Evolutionary conservation across 495 filamentous ascomycete genomes (phyloP).

Genomic region (Cudoniella acicularis): DNA sequence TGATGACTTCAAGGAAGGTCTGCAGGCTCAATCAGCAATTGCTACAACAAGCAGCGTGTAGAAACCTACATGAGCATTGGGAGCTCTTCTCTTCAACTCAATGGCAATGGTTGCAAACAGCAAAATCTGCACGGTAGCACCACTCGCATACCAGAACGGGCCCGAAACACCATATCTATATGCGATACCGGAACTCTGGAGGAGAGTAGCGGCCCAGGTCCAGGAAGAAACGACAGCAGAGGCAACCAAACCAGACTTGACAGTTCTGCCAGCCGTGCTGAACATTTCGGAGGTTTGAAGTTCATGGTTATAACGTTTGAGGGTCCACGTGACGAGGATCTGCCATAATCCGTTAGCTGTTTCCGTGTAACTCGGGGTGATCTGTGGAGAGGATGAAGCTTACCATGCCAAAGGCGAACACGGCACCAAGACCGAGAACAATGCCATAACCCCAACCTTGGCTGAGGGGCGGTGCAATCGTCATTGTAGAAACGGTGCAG

Average conservation of each 20-base stretch:
- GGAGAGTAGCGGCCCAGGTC: slow-evolving; percentile 86
- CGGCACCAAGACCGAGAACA: slow-evolving; percentile 69
- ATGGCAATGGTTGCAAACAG: slow-evolving; percentile 93
- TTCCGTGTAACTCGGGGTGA: no score
- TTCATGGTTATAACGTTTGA: slow-evolving; percentile 88
- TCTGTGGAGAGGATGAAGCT: slow-evolving; percentile 18
- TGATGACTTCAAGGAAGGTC: slow-evolving; percentile 78
- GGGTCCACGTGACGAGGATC: slow-evolving; percentile 69
- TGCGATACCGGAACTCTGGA: slow-evolving; percentile 84
- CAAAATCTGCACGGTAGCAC: slow-evolving; percentile 71
- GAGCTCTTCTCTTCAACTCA: slow-evolving; percentile 82
- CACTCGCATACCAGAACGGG: slow-evolving; percentile 81
- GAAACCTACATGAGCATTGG: slow-evolving; percentile 62
- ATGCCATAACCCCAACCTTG: slow-evolving; percentile 81
- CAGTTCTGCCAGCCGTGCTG: slow-evolving; percentile 87
- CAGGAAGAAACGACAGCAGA: slow-evolving; percentile 93
- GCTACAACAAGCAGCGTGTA: not conserved
- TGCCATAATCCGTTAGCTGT: slow-evolving; percentile 24
- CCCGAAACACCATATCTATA: slow-evolving; percentile 92
- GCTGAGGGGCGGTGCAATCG: slow-evolving; percentile 52
- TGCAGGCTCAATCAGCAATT: not conserved
- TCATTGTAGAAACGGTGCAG: slow-evolving; percentile 10
- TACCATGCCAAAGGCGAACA: slow-evolving; percentile 79
- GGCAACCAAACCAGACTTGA: slow-evolving; percentile 92
- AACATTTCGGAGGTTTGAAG: slow-evolving; percentile 98